Evolutionary conservation across 192 early-diverging fungal species (phyloP).

Genomic region (Glomus cerebriforme): DNA sequence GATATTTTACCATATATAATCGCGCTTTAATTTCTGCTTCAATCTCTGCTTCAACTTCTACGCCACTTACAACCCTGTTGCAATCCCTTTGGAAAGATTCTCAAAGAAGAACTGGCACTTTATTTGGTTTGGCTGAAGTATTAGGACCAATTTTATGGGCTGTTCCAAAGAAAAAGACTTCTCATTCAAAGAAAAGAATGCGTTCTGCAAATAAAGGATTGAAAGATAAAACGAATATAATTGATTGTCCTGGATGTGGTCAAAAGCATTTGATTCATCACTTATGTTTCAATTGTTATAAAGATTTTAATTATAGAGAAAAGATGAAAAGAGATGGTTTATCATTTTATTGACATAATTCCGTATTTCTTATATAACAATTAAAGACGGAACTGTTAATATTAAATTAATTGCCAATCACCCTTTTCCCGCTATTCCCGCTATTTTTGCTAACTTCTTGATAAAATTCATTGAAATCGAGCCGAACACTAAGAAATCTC

Average conservation of each 20-base stretch:
- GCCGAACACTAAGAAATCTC: conserved; percentile 69
- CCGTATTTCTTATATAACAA: no score
- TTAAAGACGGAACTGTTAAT: no score
- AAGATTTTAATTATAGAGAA: conserved; percentile 35
- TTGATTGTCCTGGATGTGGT: conserved; percentile 78
- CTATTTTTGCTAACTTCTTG: neutral
- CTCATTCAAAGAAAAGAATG: conserved; percentile 89
- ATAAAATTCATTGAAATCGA: conserved; percentile 85
- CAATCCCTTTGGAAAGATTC: neutral
- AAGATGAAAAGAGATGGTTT: neutral
- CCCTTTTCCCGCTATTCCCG: neutral
- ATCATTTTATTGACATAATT: neutral
- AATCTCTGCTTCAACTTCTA: neutral
- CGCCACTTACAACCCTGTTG: conserved; percentile 12
- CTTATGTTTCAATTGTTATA: conserved; percentile 76
- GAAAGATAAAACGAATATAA: conserved; percentile 68
- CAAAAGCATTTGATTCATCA: conserved; percentile 73
- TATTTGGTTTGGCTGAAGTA: conserved; percentile 43
- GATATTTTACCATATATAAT: neutral
- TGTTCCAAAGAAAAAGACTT: conserved; percentile 92
- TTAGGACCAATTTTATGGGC: conserved; percentile 73
- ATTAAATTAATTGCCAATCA: neutral
- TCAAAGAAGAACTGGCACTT: neutral
- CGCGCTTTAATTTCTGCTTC: neutral
- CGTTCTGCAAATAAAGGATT: conserved; percentile 76